Conservation (phyloP, 2,329 filamentous ascomycete species). For the Fusarium sp. region DNA sequence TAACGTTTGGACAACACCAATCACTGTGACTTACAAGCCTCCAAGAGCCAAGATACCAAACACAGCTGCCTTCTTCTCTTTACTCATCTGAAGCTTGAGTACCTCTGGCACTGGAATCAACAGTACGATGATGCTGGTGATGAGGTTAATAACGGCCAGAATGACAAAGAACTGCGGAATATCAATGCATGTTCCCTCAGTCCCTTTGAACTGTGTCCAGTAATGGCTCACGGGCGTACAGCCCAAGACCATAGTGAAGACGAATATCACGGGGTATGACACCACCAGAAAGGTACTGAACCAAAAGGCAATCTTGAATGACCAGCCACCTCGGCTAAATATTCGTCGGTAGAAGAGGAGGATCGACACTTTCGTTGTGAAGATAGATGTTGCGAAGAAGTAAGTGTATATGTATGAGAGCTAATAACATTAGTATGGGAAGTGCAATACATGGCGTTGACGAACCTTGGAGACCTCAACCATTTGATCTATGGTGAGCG, state of each 20-base stretch:
- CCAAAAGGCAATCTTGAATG: conserved; percentile 9
- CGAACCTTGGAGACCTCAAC: conserved; percentile 8
- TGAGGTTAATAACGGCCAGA: neutral
- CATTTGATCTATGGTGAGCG: neutral
- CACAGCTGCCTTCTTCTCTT: conserved; percentile 10
- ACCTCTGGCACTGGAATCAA: conserved; percentile 14
- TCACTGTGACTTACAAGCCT: conserved; percentile 21
- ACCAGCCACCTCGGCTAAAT: neutral
- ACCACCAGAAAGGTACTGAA: neutral
- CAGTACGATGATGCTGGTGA: neutral
- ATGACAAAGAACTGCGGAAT: conserved; percentile 6
- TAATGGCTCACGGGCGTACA: neutral
- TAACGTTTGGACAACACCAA: too few relatives aligned
- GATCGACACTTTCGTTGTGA: conserved; percentile 14
- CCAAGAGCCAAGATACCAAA: conserved; percentile 10
- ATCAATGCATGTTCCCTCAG: conserved; percentile 2
- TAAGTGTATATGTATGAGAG: conserved; percentile 10
- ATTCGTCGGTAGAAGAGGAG: conserved; percentile 21
- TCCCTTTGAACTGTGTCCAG: conserved; percentile 13
- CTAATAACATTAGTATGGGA: neutral
- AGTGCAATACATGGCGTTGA: rapidly evolving
- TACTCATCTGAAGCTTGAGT: conserved; percentile 7
- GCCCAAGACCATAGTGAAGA: conserved; percentile 4
- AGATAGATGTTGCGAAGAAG: conserved; percentile 10
- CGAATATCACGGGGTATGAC: conserved; percentile 6